Evolutionary conservation across 164 flowering plant genomes (phyloP), one percentile per base, ranked within the genome.

Genomic region (Tetrastigma voinierianum): DNA sequence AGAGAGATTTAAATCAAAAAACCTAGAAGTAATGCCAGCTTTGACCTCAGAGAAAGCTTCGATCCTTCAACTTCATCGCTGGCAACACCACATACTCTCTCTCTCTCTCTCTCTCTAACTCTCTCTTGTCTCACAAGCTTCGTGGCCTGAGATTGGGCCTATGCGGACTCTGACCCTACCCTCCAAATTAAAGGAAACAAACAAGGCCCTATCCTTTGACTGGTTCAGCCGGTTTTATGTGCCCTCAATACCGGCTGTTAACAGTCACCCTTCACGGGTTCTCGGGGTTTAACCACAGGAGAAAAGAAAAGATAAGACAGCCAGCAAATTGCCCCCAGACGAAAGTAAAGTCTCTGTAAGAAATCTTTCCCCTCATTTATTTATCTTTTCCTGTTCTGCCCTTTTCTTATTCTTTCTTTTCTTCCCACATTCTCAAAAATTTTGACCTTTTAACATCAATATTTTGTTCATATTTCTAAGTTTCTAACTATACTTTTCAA

Each of bases 61-160:
- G 78, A 86, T 84, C 90, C 87, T 80, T 84, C 85, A 70, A 81
- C 65, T 72, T 84, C 85, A 77, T 79, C 68, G 96, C 91, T 88
- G 94, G 94, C 96, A 87, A 70, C 70, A 74, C 67, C 70, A 46
- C 62, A 59, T 66, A 53, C 63, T 75, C 80, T 73, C 85, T 74
- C 81, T 68, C 72, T 58, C 63, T n/a, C n/a, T n/a, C n/a, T n/a
- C n/a, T n/a, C n/a, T n/a, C n/a, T n/a, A 32, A 46, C 61, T 49
- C 66, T 67, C 67, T 48, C 59, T 56, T 60, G 21, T 32, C 64
- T 56, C 51, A 17, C 54, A 21, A n/a, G 53, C 69, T 66, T 65
- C 17, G 48, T 46, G 64, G 32, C 60, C 59, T 66, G 45, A 59
- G 45, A 40, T 14, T 16, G 14, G 14, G 15, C 9, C 51, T 67